These are phyloP conservation scores for Tricholoma matsutake DNA, from an alignment of 768 basidiomycete species.

Conservation along the genomic window DNA sequence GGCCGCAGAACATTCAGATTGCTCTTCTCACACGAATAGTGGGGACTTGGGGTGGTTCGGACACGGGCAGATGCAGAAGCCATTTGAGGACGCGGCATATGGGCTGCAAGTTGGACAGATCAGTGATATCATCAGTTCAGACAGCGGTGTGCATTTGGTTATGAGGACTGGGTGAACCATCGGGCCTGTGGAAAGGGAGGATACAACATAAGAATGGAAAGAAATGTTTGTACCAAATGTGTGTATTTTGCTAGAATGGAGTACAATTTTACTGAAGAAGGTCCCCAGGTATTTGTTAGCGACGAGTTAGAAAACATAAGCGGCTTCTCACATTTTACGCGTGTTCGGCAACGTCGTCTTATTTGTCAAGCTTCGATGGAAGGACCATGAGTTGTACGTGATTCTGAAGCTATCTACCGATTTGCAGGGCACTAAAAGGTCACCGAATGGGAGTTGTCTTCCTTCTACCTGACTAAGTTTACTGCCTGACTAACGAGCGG, in stretches of 20 bases:
- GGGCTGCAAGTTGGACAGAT: constrained; percentile 69
- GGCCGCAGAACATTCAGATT: constrained; percentile 80
- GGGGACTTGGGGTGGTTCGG: constrained; percentile 91
- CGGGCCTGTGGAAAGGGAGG: not conserved
- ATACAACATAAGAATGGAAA: not conserved
- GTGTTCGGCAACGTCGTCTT: not conserved
- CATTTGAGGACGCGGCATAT: constrained; percentile 90
- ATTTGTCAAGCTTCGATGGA: not conserved
- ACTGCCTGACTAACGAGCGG: too few species aligned
- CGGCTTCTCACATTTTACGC: not conserved
- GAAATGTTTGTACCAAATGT: constrained; percentile 1
- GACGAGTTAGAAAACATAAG: not conserved
- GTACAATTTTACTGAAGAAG: not conserved
- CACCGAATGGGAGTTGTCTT: too few species aligned
- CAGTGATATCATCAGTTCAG: constrained; percentile 81
- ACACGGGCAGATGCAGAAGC: constrained; percentile 92
- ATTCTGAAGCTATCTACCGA: too few species aligned
- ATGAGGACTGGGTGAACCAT: constrained; percentile 69
- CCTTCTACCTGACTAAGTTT: too few species aligned
- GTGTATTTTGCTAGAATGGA: not conserved
- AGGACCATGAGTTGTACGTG: not conserved
- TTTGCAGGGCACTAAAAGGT: too few species aligned
- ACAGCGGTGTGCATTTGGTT: constrained; percentile 94
- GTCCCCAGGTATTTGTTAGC: not conserved
- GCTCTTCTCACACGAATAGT: constrained; percentile 74